Conservation (phyloP, 768 basidiomycete genomes). For the Leccinum rimulosum region DNA sequence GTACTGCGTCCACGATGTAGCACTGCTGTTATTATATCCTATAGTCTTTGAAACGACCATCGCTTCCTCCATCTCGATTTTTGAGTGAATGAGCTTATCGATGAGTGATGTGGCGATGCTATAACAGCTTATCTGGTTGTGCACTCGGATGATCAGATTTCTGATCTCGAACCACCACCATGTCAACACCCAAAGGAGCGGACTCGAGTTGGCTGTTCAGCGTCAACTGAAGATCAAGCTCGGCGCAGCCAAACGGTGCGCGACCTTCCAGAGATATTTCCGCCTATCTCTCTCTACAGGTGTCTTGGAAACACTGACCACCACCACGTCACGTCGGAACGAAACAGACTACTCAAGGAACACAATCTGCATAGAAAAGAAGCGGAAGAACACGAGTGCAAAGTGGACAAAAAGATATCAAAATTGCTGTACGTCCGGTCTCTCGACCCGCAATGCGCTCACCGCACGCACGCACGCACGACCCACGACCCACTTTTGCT, state of each 20-base stretch:
- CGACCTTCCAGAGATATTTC: constrained; percentile 14
- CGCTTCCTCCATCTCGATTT: constrained; percentile 2
- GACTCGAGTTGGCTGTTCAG: constrained; percentile 36
- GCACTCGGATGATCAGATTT: not conserved
- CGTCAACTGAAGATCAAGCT: constrained; percentile 79
- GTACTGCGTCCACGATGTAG: constrained; percentile 35
- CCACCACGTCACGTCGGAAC: constrained; percentile 10
- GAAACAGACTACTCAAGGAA: constrained; percentile 65
- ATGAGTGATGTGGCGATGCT: not conserved
- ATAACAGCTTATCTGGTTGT: not conserved
- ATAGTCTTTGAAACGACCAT: constrained; percentile 26
- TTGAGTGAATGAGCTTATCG: constrained; percentile 9
- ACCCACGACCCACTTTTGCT: no score
- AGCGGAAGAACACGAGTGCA: constrained; percentile 52
- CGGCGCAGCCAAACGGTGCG: constrained; percentile 61
- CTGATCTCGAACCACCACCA: constrained; percentile 16
- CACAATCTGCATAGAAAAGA: constrained; percentile 64
- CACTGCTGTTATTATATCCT: constrained; percentile 25
- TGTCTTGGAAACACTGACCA: constrained; percentile 5
- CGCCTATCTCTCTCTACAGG: constrained; percentile 10
- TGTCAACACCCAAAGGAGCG: constrained; percentile 13
- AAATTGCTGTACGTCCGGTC: constrained; percentile 57
- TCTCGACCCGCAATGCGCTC: constrained; percentile 8
- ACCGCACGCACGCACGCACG: not conserved
- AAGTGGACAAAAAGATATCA: constrained; percentile 64